Conservation (phyloP, 768 basidiomycete genomes). For the Pluteus cervinus region DNA sequence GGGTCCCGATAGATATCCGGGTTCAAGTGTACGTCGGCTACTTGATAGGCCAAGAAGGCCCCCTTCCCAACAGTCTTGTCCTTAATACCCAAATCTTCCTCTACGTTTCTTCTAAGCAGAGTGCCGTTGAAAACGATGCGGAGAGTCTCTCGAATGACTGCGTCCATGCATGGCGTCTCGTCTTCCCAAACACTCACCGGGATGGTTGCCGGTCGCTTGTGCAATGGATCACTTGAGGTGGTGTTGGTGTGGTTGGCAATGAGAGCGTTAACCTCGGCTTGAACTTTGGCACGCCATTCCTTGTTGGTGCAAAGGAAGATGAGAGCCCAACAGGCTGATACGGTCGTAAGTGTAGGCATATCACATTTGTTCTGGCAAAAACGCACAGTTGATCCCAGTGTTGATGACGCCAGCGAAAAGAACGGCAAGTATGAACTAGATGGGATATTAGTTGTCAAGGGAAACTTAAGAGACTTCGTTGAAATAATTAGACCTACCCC, state of each 20-base stretch:
- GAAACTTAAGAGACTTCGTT: too few species aligned
- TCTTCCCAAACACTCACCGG: constrained; percentile 34
- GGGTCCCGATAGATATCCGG: constrained; percentile 29
- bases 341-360: too few species aligned
- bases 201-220: constrained; percentile 26
- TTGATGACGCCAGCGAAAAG: constrained; percentile 32
- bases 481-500: too few species aligned
- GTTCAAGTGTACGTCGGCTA: constrained; percentile 28
- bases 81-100: constrained; percentile 19
- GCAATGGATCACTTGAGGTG: constrained; percentile 20
- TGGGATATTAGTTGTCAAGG: background rate
- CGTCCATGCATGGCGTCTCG: constrained; percentile 29
- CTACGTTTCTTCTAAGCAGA: constrained; percentile 28
- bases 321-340: constrained; percentile 31
- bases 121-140: constrained; percentile 23
- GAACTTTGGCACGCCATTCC: constrained; percentile 27
- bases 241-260: constrained; percentile 20
- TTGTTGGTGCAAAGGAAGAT: constrained; percentile 25
- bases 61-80: constrained; percentile 22
- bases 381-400: constrained; percentile 27
- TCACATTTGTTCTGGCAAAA: too few species aligned
- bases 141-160: constrained; percentile 33
- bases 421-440: constrained; percentile 23
- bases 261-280: constrained; percentile 23
- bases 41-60: constrained; percentile 27